Evolutionary conservation across 2,329 filamentous ascomycete genomes (phyloP), one percentile per base, ranked within the genome.

Genomic region (Neodidymelliopsis sp.): DNA sequence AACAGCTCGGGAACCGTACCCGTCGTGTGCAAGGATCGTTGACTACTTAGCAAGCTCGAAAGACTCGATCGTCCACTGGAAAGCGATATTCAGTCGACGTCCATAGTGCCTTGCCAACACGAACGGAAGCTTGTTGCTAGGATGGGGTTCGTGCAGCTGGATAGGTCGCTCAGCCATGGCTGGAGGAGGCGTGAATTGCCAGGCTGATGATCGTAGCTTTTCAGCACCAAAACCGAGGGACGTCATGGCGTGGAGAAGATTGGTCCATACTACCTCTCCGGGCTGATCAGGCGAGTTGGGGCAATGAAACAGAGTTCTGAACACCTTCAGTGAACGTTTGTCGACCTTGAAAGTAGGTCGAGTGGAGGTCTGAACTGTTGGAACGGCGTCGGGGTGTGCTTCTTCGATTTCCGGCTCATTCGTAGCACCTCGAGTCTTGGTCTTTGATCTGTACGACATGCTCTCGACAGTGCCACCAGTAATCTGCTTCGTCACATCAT

Each of bases 81-180:
- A 85, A 34, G 45, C 30, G 8, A n/a, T 27, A 11, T 64, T 72
- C 29, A 86, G 56, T 16, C 82, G 68, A 34, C 81, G 67, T 0
- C 81, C 83, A 54, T 76, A 68, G 1, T 75, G 63, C 35, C 81
- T 71, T 0, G 80, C 81, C 29, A 63, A 66, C 1, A 56, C 54
- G 50, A 79, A 81, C 0, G 77, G 69, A 3, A 86, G 73, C 65
- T 85, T 85, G 1, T 70, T 69, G 1, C 60, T 62, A 0, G 82
- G 81, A 64, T 86, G 83, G 2, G 84, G 83, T 59, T 85, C 82
- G 53, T 86, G 82, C 52, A 86, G 83, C 43, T 84, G 79, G 23
- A 86, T 86, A 18, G 75, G 77, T 4, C 77, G 66, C 28, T 77
- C 70, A 0, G 77, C 71, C 41, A 78, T 74, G 16, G 76, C 49